Evolutionary conservation across 1,284 basidiomycete genomes (phyloP).

Genomic region (Malassezia cuniculi): DNA sequence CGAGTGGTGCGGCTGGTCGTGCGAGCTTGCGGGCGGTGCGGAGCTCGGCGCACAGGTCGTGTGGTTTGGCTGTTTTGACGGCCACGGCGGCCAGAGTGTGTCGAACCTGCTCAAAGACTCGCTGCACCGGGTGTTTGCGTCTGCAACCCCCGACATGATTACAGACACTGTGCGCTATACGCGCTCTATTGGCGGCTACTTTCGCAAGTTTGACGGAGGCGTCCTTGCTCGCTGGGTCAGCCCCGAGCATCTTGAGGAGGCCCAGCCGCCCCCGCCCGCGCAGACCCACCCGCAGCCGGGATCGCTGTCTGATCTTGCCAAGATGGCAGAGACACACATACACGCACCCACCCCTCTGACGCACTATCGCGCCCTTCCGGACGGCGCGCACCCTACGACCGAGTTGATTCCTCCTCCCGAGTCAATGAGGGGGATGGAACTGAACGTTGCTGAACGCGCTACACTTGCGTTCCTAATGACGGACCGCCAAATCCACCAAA

Average conservation of each 20-base stretch:
- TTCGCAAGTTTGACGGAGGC: constrained; percentile 35
- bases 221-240: constrained; percentile 32
- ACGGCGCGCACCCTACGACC: constrained; percentile 3
- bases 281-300: constrained; percentile 18
- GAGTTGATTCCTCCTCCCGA: constrained; percentile 23
- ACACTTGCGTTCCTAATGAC: constrained; percentile 39
- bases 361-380: constrained; percentile 4
- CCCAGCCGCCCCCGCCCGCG: not conserved
- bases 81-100: constrained; percentile 34
- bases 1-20: constrained; percentile 22
- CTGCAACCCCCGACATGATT: constrained; percentile 26
- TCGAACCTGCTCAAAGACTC: constrained; percentile 28
- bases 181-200: constrained; percentile 38
- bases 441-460: constrained; percentile 37
- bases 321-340: not conserved
- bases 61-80: constrained; percentile 43
- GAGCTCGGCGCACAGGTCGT: constrained; percentile 36
- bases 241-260: constrained; percentile 15
- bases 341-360: not conserved
- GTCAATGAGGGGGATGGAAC: constrained; percentile 17
- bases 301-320: not conserved
- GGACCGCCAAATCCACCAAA: constrained; percentile 34
- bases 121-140: constrained; percentile 35
- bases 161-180: constrained; percentile 40
- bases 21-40: constrained; percentile 25